Evolutionary conservation across 2,329 filamentous ascomycete species (phyloP), one percentile per base, ranked within the genome.

Genomic region (Acephala macrosclerotiorum): DNA sequence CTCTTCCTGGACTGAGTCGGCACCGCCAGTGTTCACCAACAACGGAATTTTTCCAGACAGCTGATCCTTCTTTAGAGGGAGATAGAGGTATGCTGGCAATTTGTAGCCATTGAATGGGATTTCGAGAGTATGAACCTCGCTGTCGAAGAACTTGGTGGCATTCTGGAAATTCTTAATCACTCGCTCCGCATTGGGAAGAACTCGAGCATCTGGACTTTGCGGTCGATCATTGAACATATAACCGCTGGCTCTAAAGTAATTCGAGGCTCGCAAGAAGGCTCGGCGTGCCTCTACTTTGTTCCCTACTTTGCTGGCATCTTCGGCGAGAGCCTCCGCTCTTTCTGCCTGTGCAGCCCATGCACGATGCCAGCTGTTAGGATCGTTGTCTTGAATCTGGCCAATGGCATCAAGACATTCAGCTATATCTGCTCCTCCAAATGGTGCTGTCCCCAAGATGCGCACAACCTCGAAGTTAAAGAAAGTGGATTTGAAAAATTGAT

Each of bases 391-490:
- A 74, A 83, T 80, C 36, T 75, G 65, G 9, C 70, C 74, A 0
- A 73, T 74, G 9, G 79, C 78, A 36, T 78, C 76, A 5, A 83
- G 75, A 16, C 71, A 75, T 63, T 83, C 81, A 20, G 74, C 79
- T 1, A 80, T 71, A 5, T 83, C 80, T 59, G 72, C 72, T 0
- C 81, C 81, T 2, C 75, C 75, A 14, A 68, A 70, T 0, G 75
- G 71, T 0, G 80, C 74, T 1, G 70, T 78, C 51, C 76, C 78
- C 3, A 83, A 75, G 26, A 83, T 59, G 2, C 82, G 79, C 12
- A 80, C 56, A 4, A 74, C 68, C 67, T 83, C 81, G 66, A 83
- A 83, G 67, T 83, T 72, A 75, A 80, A 82, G 62, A 81, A 81
- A 26, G 60, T 58, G 14, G 56, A 66, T 60, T 66, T 61, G 61